Evolutionary conservation across 2,329 filamentous ascomycete genomes (phyloP), one percentile per base, ranked within the genome.

Genomic region (Coniochaeta sp.): DNA sequence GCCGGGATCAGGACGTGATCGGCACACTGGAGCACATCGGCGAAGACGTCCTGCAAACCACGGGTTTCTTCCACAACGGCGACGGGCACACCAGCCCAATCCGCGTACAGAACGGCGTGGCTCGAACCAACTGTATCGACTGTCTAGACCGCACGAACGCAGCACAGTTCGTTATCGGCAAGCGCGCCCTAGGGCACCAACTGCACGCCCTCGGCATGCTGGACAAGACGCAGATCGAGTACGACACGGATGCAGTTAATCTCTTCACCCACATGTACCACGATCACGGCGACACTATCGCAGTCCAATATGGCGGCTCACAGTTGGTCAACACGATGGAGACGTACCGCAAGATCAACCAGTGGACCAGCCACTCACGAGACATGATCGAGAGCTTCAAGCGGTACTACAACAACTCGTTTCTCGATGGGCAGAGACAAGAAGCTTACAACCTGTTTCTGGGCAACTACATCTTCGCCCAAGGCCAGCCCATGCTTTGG

Each of bases 311-410:
- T 61, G 94, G 94, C 52, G 94, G 94, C 9, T 97, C 91, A 2
- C 94, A 99, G 67, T 79, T 99, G 1, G 94, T 99, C 61, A 99
- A 99, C 66, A 99, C 94, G 0, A 97, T 99, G 91, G 91, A 95
- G 58, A 99, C 94, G 4, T 99, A 99, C 67, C 87, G 94, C 52
- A 97, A 97, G 71, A 95, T 96, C 66, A 97, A 97, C 59, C 92
- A 97, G 66, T 99, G 94, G 94, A 95, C 91, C 24, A 96, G 90
- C 61, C 91, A 96, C 67, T 96, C 92, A 2, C 82, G 94, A 58
- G 94, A 99, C 67, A 97, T 99, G 92, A 91, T 99, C 18, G 94
- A 99, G 71, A 96, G 90, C 66, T 96, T 99, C 75, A 99, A 97
- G 68, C 83, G 94, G 26, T 99, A 97, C 67, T 99, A 99, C 69